Conservation (phyloP, 75 land plant species). For the Cryptomeria japonica region DNA sequence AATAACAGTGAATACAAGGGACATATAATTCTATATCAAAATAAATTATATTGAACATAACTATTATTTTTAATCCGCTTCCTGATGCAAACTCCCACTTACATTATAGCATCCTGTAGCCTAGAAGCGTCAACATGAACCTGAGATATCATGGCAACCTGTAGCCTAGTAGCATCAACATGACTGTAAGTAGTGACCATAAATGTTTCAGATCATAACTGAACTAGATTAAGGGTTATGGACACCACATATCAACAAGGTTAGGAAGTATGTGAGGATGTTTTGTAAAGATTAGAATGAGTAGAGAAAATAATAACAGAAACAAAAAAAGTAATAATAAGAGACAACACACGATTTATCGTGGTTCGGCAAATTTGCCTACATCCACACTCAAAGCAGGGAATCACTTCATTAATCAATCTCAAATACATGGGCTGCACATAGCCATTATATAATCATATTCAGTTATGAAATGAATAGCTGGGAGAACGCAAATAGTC, state of each 20-base stretch:
- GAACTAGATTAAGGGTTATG: not conserved
- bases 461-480: too few relatives aligned
- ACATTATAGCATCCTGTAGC: not conserved
- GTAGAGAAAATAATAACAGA: too few relatives aligned
- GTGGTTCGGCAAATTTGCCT: too few relatives aligned
- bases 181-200: not conserved
- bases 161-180: not conserved
- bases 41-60: not conserved
- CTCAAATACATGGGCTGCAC: too few relatives aligned
- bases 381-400: too few relatives aligned
- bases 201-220: not conserved
- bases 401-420: too few relatives aligned
- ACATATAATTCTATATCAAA: not conserved
- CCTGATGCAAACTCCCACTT: not conserved
- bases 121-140: too few relatives aligned
- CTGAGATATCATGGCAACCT: not conserved
- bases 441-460: too few relatives aligned
- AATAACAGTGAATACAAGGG: not conserved
- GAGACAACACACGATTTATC: too few relatives aligned
- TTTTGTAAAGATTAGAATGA: too few relatives aligned
- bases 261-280: not conserved
- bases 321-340: too few relatives aligned
- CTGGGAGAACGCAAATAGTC: too few relatives aligned
- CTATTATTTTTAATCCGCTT: not conserved
- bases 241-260: not conserved